Evolutionary conservation across 2,329 filamentous ascomycete species (phyloP).

Genomic region (Exophiala sp.): DNA sequence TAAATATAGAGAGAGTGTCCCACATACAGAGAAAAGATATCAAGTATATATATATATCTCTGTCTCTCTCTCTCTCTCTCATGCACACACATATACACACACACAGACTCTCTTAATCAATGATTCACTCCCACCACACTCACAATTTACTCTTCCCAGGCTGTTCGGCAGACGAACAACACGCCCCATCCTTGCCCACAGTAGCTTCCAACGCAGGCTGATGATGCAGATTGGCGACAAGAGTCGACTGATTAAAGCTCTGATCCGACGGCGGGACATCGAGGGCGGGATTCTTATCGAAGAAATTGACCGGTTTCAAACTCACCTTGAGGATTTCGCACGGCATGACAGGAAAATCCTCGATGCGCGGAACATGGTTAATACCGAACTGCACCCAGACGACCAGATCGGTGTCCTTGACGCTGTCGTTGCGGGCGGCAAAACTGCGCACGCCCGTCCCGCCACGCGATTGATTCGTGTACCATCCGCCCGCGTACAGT

Average conservation of each 20-base stretch:
- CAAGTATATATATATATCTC: no score
- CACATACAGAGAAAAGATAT: no score
- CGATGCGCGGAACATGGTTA: constrained; percentile 59
- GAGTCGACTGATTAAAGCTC: constrained; percentile 36
- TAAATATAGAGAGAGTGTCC: no score
- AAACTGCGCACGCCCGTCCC: constrained; percentile 51
- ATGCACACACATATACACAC: no score
- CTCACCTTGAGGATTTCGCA: constrained; percentile 49
- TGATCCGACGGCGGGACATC: constrained; percentile 42
- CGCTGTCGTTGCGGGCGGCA: constrained; percentile 42
- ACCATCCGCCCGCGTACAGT: constrained; percentile 50
- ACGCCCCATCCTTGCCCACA: constrained; percentile 16
- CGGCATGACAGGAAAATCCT: constrained; percentile 66
- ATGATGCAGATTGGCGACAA: constrained; percentile 20
- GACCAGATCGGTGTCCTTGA: constrained; percentile 47
- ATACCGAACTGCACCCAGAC: constrained; percentile 55
- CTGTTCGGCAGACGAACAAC: constrained; percentile 12
- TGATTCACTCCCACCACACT: no score
- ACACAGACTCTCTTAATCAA: no score
- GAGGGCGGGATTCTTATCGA: constrained; percentile 47
- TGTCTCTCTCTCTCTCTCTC: no score
- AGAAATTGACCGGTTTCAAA: constrained; percentile 49
- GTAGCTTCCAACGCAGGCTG: constrained; percentile 19
- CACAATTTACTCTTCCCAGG: constrained; percentile 21
- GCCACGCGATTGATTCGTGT: constrained; percentile 53